Conservation (phyloP, 176 grass and related monocot species). For the Eleusine indica region DNA sequence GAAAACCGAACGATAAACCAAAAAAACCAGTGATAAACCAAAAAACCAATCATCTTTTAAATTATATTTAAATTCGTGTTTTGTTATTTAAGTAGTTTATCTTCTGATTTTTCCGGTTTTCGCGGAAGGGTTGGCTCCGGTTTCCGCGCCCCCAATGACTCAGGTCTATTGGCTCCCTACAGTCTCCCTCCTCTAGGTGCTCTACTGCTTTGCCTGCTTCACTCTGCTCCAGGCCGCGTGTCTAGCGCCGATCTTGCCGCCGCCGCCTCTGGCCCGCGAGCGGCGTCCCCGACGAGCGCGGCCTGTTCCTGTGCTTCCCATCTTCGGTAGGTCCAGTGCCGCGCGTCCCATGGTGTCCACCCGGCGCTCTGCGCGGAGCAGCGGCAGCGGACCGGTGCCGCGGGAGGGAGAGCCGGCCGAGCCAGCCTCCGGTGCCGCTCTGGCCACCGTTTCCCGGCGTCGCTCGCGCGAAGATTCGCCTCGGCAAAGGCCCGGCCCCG, state of each 20-base stretch:
- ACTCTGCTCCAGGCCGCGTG: background rate
- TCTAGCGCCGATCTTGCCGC: background rate
- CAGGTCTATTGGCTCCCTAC: too few relatives aligned
- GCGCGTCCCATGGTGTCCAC: constrained; percentile 1
- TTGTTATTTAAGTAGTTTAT: too few relatives aligned
- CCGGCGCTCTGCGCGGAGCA: constrained; percentile 7
- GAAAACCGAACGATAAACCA: too few relatives aligned
- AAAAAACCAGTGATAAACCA: too few relatives aligned
- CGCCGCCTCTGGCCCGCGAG: background rate
- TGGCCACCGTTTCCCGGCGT: background rate
- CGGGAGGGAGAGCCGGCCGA: background rate
- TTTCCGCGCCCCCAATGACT: too few relatives aligned
- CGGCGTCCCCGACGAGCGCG: background rate
- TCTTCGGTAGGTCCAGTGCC: background rate
- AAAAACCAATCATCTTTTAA: too few relatives aligned
- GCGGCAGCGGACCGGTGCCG: background rate
- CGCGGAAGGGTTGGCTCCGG: too few relatives aligned
- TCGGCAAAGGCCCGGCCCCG: background rate
- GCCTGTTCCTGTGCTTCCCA: background rate
- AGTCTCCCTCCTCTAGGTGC: too few relatives aligned
- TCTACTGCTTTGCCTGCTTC: background rate
- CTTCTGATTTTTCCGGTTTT: too few relatives aligned
- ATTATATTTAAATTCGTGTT: too few relatives aligned
- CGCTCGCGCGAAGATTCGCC: background rate
- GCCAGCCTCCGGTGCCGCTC: background rate